A percentile compares a stretch with the other conserved stretches of the same genome.
Evolutionary conservation across 805 yeast species (phyloP).

Genomic region (Suhomyces kilbournensis): DNA sequence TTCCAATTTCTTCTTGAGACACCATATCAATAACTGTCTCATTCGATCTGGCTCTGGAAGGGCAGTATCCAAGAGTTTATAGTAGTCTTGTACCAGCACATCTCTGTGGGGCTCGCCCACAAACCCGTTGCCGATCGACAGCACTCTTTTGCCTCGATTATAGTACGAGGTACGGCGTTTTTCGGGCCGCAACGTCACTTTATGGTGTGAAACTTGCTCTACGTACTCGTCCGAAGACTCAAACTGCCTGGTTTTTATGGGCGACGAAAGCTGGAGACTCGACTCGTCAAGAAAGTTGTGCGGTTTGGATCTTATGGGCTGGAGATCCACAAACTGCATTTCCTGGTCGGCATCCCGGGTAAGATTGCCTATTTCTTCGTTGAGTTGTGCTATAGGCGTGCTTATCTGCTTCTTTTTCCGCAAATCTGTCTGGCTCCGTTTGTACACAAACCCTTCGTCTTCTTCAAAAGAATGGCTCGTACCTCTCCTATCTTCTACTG

Average conservation of each 20-base stretch:
- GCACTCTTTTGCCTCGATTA: conserved; percentile 67
- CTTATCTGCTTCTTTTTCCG: conserved; percentile 12
- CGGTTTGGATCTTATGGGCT: conserved; percentile 3
- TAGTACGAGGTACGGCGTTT: conserved; percentile 49
- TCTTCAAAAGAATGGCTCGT: conserved; percentile 17
- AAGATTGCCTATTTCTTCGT: conserved; percentile 16
- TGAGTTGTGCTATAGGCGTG: conserved; percentile 24
- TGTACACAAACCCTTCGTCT: conserved; percentile 34
- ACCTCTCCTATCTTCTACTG: neutral
- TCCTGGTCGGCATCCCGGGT: conserved; percentile 11
- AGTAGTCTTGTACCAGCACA: conserved; percentile 52
- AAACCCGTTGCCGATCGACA: conserved; percentile 73
- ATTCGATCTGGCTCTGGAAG: conserved; percentile 72
- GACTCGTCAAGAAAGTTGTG: conserved; percentile 16
- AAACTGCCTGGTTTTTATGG: conserved; percentile 3
- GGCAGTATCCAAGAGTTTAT: conserved; percentile 58
- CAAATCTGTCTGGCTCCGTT: conserved; percentile 18
- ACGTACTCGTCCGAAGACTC: conserved; percentile 21
- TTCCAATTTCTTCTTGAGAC: conserved; percentile 49
- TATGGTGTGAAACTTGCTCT: conserved; percentile 31
- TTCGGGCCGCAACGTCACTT: conserved; percentile 18
- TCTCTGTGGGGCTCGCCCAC: conserved; percentile 64
- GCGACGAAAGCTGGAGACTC: conserved; percentile 8
- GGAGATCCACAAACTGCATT: conserved; percentile 3
- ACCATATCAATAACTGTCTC: conserved; percentile 70